Evolutionary conservation across 768 basidiomycete species (phyloP), one percentile per base, ranked within the genome.

Genomic region (Kwoniella bestiolae): DNA sequence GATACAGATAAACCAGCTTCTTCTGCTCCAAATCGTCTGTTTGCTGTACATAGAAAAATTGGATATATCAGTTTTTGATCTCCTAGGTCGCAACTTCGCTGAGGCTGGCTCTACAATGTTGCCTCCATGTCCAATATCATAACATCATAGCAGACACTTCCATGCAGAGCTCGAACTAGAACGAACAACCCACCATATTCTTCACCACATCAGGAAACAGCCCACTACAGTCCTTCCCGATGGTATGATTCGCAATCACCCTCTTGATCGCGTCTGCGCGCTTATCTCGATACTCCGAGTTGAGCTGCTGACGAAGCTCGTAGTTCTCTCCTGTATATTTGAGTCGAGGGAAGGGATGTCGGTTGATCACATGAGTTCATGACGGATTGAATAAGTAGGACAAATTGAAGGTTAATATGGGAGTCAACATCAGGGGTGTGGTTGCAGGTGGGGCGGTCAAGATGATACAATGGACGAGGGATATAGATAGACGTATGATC

Each of bases 11-110:
- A n/a, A 98, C 96, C 34, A 99, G 90, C 83, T 99, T 98, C 87
- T 98, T 99, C 84, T 98, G 96, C 82, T 99, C 96, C 59, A 99
- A 87, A 81, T 98, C 95, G 56, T 99, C 95, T 26, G 96, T 98
- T 83, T 98, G 95, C 94, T 82, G 55, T 57, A 16, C n/a, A n/a
- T n/a, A n/a, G n/a, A n/a, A n/a, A n/a, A 49, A 7, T 11, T 49
- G 21, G 6, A 49, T 25, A 49, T 18, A 18, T 49, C 47, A 25
- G 18, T 8, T n/a, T n/a, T n/a, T n/a, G n/a, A n/a, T n/a, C n/a
- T n/a, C n/a, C n/a, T n/a, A n/a, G n/a, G n/a, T n/a, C n/a, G n/a
- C n/a, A n/a, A n/a, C n/a, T n/a, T n/a, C n/a, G n/a, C n/a, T n/a
- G n/a, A n/a, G n/a, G n/a, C n/a, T n/a, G n/a, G n/a, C n/a, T n/a